Evolutionary conservation across 495 filamentous ascomycete species (phyloP).

Genomic region (Lichenothelia convexa): DNA sequence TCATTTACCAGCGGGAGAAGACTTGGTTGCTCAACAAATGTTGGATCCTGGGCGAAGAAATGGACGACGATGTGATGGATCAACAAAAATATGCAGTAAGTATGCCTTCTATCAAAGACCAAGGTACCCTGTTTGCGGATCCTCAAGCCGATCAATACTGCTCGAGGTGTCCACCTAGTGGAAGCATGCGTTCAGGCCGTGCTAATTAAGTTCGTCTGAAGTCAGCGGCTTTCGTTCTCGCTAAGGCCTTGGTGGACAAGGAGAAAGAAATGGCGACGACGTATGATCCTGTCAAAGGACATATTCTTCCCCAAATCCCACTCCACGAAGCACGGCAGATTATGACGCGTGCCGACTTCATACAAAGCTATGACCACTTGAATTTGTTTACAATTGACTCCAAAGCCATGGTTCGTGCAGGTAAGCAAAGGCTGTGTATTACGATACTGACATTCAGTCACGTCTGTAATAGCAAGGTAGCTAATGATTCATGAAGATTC

Average conservation of each 20-base stretch:
- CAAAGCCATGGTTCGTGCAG: conserved; percentile 65
- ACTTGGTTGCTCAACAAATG: conserved; percentile 87
- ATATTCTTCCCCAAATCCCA: conserved; percentile 63
- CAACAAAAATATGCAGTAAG: conserved; percentile 84
- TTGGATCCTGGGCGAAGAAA: conserved; percentile 76
- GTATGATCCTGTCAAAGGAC: conserved; percentile 45
- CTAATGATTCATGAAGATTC: conserved; percentile 36
- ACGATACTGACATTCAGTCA: too few species aligned
- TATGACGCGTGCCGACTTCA: conserved; percentile 93
- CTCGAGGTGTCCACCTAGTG: too few species aligned
- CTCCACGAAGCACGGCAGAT: conserved; percentile 73
- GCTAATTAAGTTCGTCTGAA: conserved; percentile 11
- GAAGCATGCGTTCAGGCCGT: neutral
- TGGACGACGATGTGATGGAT: conserved; percentile 99
- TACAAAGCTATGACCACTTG: conserved; percentile 75
- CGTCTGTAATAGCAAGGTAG: neutral
- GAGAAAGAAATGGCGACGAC: conserved; percentile 46
- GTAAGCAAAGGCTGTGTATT: neutral
- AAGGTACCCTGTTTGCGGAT: too few species aligned
- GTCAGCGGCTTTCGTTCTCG: conserved; percentile 86
- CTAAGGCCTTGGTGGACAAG: conserved; percentile 68
- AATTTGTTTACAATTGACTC: conserved; percentile 94
- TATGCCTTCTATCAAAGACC: too few species aligned
- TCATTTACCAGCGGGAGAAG: conserved; percentile 68
- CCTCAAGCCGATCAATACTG: too few species aligned